Evolutionary conservation across 345 rosid species (phyloP), one percentile per base, ranked within the genome.

Genomic region (Gossypium longicalyx): DNA sequence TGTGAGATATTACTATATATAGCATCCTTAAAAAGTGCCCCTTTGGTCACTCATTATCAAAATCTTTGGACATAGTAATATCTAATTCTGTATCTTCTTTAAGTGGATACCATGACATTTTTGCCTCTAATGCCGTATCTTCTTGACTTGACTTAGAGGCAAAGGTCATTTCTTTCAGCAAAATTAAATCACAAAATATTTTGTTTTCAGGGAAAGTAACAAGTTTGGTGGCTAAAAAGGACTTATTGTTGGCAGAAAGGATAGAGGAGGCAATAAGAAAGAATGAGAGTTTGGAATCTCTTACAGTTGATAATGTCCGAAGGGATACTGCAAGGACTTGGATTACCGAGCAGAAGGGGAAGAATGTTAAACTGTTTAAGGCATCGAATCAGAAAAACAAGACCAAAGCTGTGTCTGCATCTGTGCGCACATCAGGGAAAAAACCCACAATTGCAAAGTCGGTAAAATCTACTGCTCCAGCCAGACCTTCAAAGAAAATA

Each of bases 231-330:
- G 89, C 96, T 25, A 65, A 49, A 45, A 88, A 85, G 79, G 89
- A 87, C 76, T 54, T 43, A 15, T 72, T 79, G 69, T 80, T 94
- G 82, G 97, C 98, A 12, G 74, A 76, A 22, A 81, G 91, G 53
- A 90, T 90, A 15, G 97, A 90, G 76, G 94, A 89, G 76, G 94
- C 97, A 15, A 82, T 94, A 76, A 87, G 83, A 82, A 94, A 88
- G 81, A 92, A 92, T 15, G 93, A 88, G 85, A 92, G 97, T 86
- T 84, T 92, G 71, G 98, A 92, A 74, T 78, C 95, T 62, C 89
- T 94, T 47, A 87, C 89, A 15, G 47, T 53, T 49, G 91, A 86
- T 80, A 82, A 86, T 71, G 91, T 94, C 66, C 82, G 80, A 60
- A 88, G 91, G 53, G 98, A 92, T 27, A 78, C 78, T 70, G 94